Percentiles rank a stretch among this genome's conserved stretches.
phyloP scores from a whole-genome alignment of 331 rosid species.

The Saraca asoca region DNA sequence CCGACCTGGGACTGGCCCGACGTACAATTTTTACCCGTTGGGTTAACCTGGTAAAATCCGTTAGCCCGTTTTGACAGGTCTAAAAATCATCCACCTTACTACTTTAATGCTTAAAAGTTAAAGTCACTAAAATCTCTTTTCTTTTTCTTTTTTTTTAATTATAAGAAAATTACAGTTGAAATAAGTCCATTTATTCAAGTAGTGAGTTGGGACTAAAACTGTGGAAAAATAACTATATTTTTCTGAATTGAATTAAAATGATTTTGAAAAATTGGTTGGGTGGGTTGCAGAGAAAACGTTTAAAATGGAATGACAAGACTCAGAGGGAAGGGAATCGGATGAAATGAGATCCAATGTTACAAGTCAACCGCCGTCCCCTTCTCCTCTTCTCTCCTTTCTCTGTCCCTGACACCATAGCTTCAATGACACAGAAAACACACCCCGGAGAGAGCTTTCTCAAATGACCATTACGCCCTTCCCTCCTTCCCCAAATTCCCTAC shows the following conservation, averaged over 20 bases:
- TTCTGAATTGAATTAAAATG: background rate
- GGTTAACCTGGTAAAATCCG: too few species aligned
- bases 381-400: conserved; percentile 1
- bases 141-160: conserved; percentile 9
- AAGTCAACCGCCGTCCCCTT: conserved; percentile 20
- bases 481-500: background rate
- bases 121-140: conserved; percentile 24
- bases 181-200: too few species aligned
- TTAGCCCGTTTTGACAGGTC: too few species aligned
- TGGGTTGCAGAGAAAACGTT: too few species aligned
- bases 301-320: too few species aligned
- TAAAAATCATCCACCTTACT: conserved; percentile 36
- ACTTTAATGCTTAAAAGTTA: conserved; percentile 14
- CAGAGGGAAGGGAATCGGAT: background rate
- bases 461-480: conserved; percentile 56
- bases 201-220: too few species aligned
- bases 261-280: background rate
- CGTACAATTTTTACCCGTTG: too few species aligned
- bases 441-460: background rate
- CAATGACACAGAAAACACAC: conserved; percentile 20
- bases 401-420: background rate
- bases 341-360: too few species aligned
- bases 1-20: too few species aligned
- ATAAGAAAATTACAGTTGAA: too few species aligned
- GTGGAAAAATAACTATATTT: background rate